Evolutionary conservation across 768 basidiomycete species (phyloP).

Genomic region (Calocera viscosa): DNA sequence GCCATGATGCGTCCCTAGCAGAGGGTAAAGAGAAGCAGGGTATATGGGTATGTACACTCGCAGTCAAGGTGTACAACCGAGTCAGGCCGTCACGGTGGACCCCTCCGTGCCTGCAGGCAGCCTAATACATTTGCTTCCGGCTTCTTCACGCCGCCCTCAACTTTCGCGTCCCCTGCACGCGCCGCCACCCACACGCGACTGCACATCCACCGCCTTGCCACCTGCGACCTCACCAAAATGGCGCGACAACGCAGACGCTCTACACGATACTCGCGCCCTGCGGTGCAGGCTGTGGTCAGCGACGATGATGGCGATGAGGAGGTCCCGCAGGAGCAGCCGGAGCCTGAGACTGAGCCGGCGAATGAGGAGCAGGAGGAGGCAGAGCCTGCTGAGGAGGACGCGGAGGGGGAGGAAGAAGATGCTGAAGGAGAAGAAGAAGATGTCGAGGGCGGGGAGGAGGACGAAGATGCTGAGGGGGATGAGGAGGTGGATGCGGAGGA

Average conservation of each 20-base stretch:
- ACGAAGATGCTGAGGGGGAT: conserved; percentile 21
- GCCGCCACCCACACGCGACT: not conserved
- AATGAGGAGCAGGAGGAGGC: conserved; percentile 14
- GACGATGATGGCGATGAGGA: not conserved
- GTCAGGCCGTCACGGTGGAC: not conserved
- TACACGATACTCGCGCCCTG: not conserved
- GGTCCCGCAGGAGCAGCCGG: not conserved
- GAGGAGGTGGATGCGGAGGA: conserved; percentile 27
- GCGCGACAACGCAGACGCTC: not conserved
- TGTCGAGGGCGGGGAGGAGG: conserved; percentile 27
- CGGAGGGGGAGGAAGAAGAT: conserved; percentile 18
- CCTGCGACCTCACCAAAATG: not conserved
- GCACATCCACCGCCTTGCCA: not conserved
- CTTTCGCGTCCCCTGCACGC: conserved; percentile 6
- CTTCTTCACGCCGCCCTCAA: not conserved
- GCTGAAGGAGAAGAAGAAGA: conserved; percentile 23
- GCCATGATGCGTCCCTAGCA: not conserved
- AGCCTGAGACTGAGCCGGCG: conserved; percentile 14
- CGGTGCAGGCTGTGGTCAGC: not conserved
- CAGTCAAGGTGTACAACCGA: not conserved
- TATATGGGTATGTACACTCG: not conserved
- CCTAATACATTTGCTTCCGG: not conserved
- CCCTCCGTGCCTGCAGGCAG: not conserved
- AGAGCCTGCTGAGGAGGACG: conserved; percentile 12
- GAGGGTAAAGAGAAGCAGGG: not conserved